phyloP scores from a whole-genome alignment of 2,329 filamentous ascomycete species.

The Alternaria triticina region DNA sequence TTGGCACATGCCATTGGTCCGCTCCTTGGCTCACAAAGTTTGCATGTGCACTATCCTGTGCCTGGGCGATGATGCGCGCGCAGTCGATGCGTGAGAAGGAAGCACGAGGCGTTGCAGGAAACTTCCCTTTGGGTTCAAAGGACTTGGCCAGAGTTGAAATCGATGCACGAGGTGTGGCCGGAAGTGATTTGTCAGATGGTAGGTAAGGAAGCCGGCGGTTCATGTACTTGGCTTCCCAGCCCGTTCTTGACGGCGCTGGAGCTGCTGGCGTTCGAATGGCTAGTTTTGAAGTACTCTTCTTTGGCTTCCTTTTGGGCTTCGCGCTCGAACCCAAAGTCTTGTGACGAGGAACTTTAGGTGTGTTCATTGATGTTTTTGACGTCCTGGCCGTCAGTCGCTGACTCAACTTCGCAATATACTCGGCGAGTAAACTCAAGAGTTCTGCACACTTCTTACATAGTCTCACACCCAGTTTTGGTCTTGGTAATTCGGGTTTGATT shows the following conservation, averaged over 20 bases:
- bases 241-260: not conserved
- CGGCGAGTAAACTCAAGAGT: not conserved
- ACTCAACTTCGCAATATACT: not conserved
- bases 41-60: not conserved
- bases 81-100: not conserved
- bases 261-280: not conserved
- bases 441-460: not conserved
- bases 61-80: not conserved
- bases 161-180: not conserved
- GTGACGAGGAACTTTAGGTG: not conserved
- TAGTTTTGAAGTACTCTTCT: not conserved
- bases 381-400: not conserved
- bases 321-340: not conserved
- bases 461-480: not conserved
- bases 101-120: not conserved
- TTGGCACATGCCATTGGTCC: not conserved
- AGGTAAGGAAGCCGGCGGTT: not conserved
- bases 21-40: not conserved
- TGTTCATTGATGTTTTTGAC: not conserved
- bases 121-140: not conserved
- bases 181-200: not conserved
- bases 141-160: rapidly evolving
- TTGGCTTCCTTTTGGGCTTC: not conserved
- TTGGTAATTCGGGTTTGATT: not conserved
- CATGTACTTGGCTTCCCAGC: not conserved